phyloP scores from a whole-genome alignment of 163 green algal genomes.

The Chloroidium sp. region DNA sequence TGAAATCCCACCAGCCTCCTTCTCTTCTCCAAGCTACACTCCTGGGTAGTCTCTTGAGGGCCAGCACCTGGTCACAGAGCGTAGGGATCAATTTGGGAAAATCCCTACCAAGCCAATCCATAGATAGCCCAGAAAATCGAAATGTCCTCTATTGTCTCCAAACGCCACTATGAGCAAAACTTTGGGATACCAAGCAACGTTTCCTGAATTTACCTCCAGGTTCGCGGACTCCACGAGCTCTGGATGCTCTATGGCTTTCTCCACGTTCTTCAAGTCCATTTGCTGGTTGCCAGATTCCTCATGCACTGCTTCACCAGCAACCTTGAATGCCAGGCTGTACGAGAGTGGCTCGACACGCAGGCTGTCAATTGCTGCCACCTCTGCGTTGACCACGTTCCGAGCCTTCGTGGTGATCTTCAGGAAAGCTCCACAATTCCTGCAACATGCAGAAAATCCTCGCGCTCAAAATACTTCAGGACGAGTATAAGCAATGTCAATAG shows the following conservation, averaged over 20 bases:
- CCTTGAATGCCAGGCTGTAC: slow-evolving; percentile 49
- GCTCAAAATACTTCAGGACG: too few species aligned
- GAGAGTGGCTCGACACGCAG: slow-evolving; percentile 64
- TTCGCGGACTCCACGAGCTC: slow-evolving; percentile 25
- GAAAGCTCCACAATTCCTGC: slow-evolving; percentile 36
- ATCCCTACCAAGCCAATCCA: too few species aligned
- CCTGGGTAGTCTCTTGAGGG: too few species aligned
- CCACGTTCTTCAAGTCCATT: slow-evolving; percentile 11
- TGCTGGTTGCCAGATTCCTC: not conserved
- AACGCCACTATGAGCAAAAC: too few species aligned
- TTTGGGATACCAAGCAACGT: too few species aligned
- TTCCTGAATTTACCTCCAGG: slow-evolving; percentile 5
- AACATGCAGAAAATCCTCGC: not conserved
- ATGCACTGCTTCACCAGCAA: slow-evolving; percentile 25
- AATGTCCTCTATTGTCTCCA: too few species aligned
- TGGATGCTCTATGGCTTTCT: slow-evolving; percentile 30
- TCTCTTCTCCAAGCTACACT: too few species aligned
- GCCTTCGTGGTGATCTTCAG: slow-evolving; percentile 33
- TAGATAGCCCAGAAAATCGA: too few species aligned
- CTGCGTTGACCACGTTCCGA: slow-evolving; percentile 19
- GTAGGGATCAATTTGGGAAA: too few species aligned
- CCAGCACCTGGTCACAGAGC: too few species aligned
- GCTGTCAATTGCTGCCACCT: slow-evolving; percentile 64
- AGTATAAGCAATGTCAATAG: too few species aligned
- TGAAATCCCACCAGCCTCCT: too few species aligned